Evolutionary conservation across 768 basidiomycete species (phyloP).

Genomic region (Russula emetica): DNA sequence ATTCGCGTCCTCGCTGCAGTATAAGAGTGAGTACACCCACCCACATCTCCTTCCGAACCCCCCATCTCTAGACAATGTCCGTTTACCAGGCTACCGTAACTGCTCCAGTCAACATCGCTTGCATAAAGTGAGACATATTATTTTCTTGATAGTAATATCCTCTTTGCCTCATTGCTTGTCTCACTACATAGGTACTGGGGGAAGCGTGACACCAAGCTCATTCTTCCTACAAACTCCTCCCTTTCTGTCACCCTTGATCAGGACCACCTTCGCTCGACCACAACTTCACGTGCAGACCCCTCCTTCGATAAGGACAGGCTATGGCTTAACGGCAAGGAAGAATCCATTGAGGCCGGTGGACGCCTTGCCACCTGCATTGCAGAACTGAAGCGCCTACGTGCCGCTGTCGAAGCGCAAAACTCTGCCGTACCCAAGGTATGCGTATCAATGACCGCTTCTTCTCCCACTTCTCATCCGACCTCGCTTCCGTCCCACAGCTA

Average conservation of each 20-base stretch:
- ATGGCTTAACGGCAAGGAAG: constrained; percentile 94
- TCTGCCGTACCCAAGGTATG: constrained; percentile 61
- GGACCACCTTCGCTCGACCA: constrained; percentile 91
- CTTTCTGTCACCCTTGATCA: constrained; percentile 97
- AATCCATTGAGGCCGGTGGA: constrained; percentile 78
- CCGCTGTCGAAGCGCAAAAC: constrained; percentile 68
- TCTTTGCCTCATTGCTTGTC: not conserved
- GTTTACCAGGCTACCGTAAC: constrained; percentile 82
- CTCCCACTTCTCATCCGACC: constrained; percentile 16
- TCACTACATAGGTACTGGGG: constrained; percentile 85
- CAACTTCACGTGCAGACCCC: constrained; percentile 81
- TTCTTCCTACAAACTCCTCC: constrained; percentile 96
- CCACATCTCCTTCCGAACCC: not conserved
- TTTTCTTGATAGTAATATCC: not conserved
- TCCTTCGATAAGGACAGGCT: constrained; percentile 71
- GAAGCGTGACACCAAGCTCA: constrained; percentile 92
- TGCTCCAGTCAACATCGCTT: constrained; percentile 97
- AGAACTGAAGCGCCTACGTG: constrained; percentile 78
- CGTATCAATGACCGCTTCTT: constrained; percentile 8
- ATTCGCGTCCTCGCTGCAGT: constrained; percentile 28
- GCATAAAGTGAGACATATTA: constrained; percentile 72
- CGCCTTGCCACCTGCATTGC: constrained; percentile 79
- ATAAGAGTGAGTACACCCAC: constrained; percentile 20
- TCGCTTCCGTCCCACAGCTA: constrained; percentile 41
- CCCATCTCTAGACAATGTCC: constrained; percentile 43